Conservation (phyloP, 192 early-diverging fungal genomes). For the Allomyces arbusculus region DNA sequence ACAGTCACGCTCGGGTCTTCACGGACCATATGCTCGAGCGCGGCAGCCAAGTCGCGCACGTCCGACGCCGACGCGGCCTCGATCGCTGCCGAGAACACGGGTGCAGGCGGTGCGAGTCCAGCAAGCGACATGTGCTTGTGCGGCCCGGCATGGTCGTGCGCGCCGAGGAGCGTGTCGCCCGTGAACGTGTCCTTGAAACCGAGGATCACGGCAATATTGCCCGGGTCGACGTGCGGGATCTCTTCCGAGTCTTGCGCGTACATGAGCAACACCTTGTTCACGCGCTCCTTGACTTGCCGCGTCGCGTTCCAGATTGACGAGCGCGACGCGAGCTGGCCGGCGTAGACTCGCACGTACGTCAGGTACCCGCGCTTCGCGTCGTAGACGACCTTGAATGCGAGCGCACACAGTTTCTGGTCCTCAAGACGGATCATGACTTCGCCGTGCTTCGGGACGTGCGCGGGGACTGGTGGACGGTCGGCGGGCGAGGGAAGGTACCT, state of each 20-base stretch:
- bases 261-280: constrained; percentile 66
- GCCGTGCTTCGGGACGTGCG: constrained; percentile 21
- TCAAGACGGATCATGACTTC: constrained; percentile 14
- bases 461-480: constrained; percentile 40
- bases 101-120: constrained; percentile 62
- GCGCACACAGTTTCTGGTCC: constrained; percentile 44
- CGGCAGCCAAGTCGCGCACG: constrained; percentile 46
- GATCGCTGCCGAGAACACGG: constrained; percentile 63
- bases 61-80: constrained; percentile 58
- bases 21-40: constrained; percentile 45
- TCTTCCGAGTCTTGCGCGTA: constrained; percentile 80
- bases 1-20: constrained; percentile 78
- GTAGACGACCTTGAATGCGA: constrained; percentile 86
- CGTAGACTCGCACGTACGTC: constrained; percentile 80
- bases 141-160: constrained; percentile 22
- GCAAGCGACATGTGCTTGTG: constrained; percentile 30
- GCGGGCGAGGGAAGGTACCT: constrained; percentile 67
- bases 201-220: constrained; percentile 69
- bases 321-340: constrained; percentile 21
- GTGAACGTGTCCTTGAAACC: constrained; percentile 68
- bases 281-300: constrained; percentile 48
- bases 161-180: constrained; percentile 58
- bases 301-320: constrained; percentile 40
- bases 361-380: constrained; percentile 69
- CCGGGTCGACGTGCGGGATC: constrained; percentile 40